Evolutionary conservation across 2,329 filamentous ascomycete genomes (phyloP), one percentile per base, ranked within the genome.

Genomic region (Pseudocercospora pini-densiflorae): DNA sequence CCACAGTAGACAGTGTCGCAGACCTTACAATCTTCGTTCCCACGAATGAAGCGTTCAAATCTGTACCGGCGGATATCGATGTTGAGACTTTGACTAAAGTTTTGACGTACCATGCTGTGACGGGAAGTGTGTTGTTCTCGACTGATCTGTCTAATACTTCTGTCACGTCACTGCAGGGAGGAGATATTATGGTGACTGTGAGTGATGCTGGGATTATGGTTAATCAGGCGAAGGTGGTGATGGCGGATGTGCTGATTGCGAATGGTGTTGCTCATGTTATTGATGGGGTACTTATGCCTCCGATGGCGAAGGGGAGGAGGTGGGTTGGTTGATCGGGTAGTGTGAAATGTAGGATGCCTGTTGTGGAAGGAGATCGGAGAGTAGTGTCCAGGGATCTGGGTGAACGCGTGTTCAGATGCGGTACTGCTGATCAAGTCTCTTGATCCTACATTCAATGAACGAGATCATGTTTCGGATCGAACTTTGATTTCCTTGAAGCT

Each of bases 131-230:
- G 1, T 59, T 65, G 45, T 65, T 61, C 21, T 69, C 65, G 45
- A 54, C 66, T 10, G 63, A 62, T 43, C 43, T 70, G 24, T 63
- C 58, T 33, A 66, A 61, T 24, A 66, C 65, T 10, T 60, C 61
- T 3, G 59, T 68, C 5, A 29, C 62, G n/a, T 60, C 47, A 16
- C 43, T 62, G 19, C 40, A 61, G 16, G 65, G 65, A 14, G 43
- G 24, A 8, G 27, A 58, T 8, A 27, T 68, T 3, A 67, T 36
- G 6, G 78, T 85, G 23, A 71, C 69, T 24, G 80, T 84, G 67
- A 77, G 78, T 10, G 79, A 73, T 16, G 73, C 54, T 5, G 70
- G 80, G 5, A 67, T 68, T 14, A 76, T 78, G 2, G 66, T 77
- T n/a, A 75, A 78, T 57, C 79, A 79, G 36, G 70, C 45, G 1